Evolutionary conservation across 2,329 filamentous ascomycete species (phyloP), one percentile per base, ranked within the genome.

Genomic region (Geosmithia flava): DNA sequence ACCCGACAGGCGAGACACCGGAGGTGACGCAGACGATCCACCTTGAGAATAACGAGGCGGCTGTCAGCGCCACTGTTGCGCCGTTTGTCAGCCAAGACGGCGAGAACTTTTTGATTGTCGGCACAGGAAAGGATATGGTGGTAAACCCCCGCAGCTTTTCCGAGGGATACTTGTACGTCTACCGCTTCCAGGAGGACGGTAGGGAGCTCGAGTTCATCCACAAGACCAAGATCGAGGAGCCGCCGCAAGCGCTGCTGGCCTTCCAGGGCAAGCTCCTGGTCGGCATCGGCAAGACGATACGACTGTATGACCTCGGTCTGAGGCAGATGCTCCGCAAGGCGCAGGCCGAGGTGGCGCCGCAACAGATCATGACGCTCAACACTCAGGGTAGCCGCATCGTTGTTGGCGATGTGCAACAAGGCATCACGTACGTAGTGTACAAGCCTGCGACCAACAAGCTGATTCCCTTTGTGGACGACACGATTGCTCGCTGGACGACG

Each of bases 391-490:
- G 81, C 61, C 85, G 93, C 27, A 90, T 99, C 52, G 73, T 96
- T 47, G 88, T 95, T 37, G 90, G 88, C 15, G 94, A 99, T 62
- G 83, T 96, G 29, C 85, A 91, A 56, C 89, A 98, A 61, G 90
- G 88, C 49, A 80, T 97, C 49, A 91, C 85, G 0, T 97, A 87
- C 56, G 85, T 94, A 13, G 90, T 94, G 20, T 97, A 95, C 72
- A 97, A 98, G 65, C 83, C 84, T 42, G 81, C 88, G 54, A 86
- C 89, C 55, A 97, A 97, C 65, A 85, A 85, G 57, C 72, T 98
- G 45, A 94, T 98, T 51, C 86, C 91, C 0, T 98, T 98, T 58
- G 87, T 79, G 17, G 93, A 98, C 60, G 93, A 99, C 62, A 85
- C 83, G 7, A 77, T 96, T 51, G 76, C 89, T 46, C 81, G 93